Conservation (phyloP, 2,329 filamentous ascomycete species). For the Fusarium musae region DNA sequence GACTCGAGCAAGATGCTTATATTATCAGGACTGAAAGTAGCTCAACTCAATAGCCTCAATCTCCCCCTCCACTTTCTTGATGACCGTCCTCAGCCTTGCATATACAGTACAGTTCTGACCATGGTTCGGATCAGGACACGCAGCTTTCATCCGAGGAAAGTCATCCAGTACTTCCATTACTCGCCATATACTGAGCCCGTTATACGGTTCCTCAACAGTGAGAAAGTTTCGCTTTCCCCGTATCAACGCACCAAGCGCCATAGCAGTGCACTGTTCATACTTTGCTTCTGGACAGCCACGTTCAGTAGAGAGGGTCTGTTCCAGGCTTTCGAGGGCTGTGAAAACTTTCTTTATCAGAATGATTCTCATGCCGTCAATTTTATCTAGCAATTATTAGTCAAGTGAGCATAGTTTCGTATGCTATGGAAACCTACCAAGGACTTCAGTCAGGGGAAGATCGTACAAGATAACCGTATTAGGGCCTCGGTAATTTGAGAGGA, state of each 20-base stretch:
- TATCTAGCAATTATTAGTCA: background rate
- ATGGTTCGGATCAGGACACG: background rate
- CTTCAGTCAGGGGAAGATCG: background rate
- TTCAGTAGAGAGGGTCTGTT: background rate
- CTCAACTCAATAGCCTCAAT: background rate
- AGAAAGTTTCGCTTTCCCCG: background rate
- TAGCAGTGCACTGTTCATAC: background rate
- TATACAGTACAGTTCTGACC: background rate
- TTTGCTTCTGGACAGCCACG: background rate
- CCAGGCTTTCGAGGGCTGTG: background rate
- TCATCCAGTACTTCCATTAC: background rate
- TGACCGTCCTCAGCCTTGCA: background rate
- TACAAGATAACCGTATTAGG: background rate
- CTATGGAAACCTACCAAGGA: background rate
- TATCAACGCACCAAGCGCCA: background rate
- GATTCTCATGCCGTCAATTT: fast-evolving
- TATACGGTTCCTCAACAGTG: background rate
- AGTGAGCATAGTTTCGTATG: too few relatives aligned
- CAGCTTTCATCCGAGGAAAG: background rate
- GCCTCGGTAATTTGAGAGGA: background rate
- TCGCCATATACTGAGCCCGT: background rate
- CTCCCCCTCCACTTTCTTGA: background rate
- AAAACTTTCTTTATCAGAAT: background rate
- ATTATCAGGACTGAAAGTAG: background rate
- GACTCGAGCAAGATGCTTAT: fast-evolving